Percentiles rank a stretch among this genome's conserved stretches.
Conservation (phyloP, 306 rosid species). For the Vigna mungo region DNA sequence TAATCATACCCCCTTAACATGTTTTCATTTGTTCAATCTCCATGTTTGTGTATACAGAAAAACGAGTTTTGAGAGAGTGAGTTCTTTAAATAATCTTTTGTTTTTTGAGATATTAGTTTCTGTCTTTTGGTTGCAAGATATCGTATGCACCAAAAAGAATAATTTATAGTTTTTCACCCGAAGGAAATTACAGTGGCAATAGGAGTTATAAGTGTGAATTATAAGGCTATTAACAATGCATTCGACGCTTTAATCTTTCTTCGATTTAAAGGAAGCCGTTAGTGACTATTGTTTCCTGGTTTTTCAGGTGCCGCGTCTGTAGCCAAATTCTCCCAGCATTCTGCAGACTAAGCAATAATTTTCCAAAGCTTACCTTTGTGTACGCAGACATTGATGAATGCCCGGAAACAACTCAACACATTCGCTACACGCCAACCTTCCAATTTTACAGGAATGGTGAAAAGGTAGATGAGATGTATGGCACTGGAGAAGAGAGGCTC, state of each 20-base stretch:
- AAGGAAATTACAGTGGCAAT: not conserved
- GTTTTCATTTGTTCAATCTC: too few species aligned
- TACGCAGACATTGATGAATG: conserved; percentile 90
- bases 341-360: conserved; percentile 71
- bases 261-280: not conserved
- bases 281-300: not conserved
- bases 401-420: conserved; percentile 85
- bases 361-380: conserved; percentile 74
- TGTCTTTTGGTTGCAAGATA: too few species aligned
- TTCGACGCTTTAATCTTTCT: not conserved
- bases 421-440: conserved; percentile 86
- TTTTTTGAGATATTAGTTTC: too few species aligned
- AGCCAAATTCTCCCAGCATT: conserved; percentile 81
- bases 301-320: conserved; percentile 83
- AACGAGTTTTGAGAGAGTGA: too few species aligned
- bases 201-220: not conserved
- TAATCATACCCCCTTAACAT: too few species aligned
- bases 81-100: too few species aligned
- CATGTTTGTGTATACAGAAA: too few species aligned
- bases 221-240: not conserved
- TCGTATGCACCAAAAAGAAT: not conserved
- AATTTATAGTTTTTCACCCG: not conserved
- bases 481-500: conserved; percentile 54
- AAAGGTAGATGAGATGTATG: conserved; percentile 74
- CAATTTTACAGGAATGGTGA: conserved; percentile 80